Conservation (phyloP, 345 rosid genomes). For the Corchorus olitorius region DNA sequence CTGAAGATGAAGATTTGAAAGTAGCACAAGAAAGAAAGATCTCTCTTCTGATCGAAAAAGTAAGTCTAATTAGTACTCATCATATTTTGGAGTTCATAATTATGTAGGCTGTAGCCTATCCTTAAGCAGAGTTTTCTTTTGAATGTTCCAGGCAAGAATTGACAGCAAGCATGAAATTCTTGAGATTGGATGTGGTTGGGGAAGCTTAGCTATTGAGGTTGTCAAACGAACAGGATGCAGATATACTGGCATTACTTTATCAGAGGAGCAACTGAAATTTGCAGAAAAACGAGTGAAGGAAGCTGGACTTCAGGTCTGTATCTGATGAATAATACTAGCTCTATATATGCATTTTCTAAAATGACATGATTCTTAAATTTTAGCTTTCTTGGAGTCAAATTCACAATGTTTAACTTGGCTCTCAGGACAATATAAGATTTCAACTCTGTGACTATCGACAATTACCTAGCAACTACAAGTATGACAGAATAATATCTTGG, state of each 20-base stretch:
- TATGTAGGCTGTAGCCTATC: not conserved
- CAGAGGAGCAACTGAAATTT: conserved; percentile 70
- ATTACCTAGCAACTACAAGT: conserved; percentile 52
- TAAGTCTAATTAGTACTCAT: conserved; percentile 25
- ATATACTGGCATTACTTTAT: conserved; percentile 84
- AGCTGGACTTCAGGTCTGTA: conserved; percentile 78
- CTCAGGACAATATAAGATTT: conserved; percentile 64
- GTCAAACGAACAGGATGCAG: conserved; percentile 85
- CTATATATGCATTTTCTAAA: not conserved
- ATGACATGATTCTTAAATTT: not conserved
- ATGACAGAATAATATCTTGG: conserved; percentile 89
- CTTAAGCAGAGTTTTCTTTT: not conserved
- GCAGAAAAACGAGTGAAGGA: conserved; percentile 74
- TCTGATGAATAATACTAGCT: no score
- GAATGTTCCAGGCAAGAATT: conserved; percentile 53
- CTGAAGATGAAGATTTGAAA: conserved; percentile 64
- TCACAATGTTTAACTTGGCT: not conserved
- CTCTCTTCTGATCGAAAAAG: conserved; percentile 68
- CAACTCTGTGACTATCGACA: conserved; percentile 80
- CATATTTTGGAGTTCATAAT: not conserved
- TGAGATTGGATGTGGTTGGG: conserved; percentile 97
- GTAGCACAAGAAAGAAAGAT: conserved; percentile 80
- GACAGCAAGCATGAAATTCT: conserved; percentile 63
- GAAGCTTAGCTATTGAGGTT: conserved; percentile 81
- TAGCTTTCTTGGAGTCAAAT: not conserved